A percentile compares a stretch with the other conserved stretches of the same genome.
phyloP scores from a whole-genome alignment of 225 moss, liverwort and hornwort genomes.

The Marchantia polymorpha region DNA sequence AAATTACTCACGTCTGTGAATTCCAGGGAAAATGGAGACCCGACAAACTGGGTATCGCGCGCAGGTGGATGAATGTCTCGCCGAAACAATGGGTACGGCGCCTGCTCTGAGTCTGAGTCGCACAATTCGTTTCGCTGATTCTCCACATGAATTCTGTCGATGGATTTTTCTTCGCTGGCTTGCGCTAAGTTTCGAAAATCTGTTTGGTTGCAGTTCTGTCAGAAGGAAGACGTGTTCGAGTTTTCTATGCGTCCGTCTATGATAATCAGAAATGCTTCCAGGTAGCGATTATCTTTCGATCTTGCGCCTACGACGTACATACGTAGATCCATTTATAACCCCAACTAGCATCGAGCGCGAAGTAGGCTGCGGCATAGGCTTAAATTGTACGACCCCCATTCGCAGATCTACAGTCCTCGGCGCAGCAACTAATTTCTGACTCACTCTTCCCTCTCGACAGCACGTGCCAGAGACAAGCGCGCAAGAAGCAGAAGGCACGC shows the following conservation, averaged over 20 bases:
- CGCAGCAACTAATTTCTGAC: not conserved
- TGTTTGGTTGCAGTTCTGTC: conserved; percentile 36
- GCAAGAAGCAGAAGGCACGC: conserved; percentile 36
- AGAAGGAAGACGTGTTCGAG: conserved; percentile 45
- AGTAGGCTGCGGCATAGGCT: not conserved
- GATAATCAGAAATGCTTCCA: conserved; percentile 27
- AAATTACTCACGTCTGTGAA: not conserved
- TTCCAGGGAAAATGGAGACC: conserved; percentile 54
- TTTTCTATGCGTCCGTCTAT: conserved; percentile 34
- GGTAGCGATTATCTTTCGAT: not conserved
- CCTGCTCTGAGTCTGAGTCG: not conserved
- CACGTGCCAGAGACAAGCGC: conserved; percentile 30
- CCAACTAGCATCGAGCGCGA: not conserved
- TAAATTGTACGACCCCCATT: too few species aligned
- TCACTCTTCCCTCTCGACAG: not conserved
- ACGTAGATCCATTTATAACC: too few species aligned
- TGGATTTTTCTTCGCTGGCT: not conserved
- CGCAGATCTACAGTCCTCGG: too few species aligned
- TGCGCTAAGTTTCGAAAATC: not conserved
- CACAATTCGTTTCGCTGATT: too few species aligned
- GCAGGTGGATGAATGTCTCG: conserved; percentile 46
- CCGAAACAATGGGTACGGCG: conserved; percentile 48
- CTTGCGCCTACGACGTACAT: too few species aligned
- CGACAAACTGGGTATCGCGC: conserved; percentile 44
- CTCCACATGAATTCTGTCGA: not conserved